Conservation (phyloP, 1,284 basidiomycete genomes). For the Pseudozyma pruni region DNA sequence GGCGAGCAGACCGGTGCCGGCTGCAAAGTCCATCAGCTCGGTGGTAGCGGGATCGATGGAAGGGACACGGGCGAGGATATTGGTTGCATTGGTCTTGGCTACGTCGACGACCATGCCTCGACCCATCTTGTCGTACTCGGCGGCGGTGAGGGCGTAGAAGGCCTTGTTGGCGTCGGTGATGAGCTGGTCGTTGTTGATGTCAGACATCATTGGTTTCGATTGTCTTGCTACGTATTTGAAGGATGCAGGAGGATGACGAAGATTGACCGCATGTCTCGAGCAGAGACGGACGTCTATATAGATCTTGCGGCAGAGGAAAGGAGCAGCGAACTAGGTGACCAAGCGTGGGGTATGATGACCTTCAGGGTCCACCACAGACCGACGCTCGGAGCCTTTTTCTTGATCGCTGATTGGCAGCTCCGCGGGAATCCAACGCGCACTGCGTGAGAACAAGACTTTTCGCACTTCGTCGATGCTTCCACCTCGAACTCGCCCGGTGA, state of each 20-base stretch:
- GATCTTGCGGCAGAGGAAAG: too few relatives aligned
- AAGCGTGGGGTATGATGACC: not conserved
- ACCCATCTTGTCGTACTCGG: conserved; percentile 44
- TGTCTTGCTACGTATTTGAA: too few relatives aligned
- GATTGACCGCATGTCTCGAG: not conserved
- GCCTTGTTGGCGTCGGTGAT: conserved; percentile 40
- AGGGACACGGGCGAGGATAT: conserved; percentile 37
- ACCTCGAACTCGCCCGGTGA: not conserved
- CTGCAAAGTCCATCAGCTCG: conserved; percentile 42
- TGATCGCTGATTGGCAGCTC: conserved; percentile 3
- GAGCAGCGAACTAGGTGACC: not conserved
- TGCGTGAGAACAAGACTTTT: conserved; percentile 22
- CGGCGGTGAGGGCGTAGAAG: conserved; percentile 45
- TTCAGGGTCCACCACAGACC: conserved; percentile 17
- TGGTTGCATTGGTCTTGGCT: conserved; percentile 33
- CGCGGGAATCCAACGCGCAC: conserved; percentile 9
- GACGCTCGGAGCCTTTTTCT: conserved; percentile 16
- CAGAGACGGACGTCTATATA: too few relatives aligned
- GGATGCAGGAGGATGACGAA: too few relatives aligned
- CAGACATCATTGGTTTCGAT: conserved; percentile 7
- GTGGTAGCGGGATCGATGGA: conserved; percentile 7
- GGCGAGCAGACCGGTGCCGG: conserved; percentile 42
- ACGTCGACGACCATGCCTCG: conserved; percentile 33
- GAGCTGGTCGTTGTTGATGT: conserved; percentile 12
- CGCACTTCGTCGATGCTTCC: not conserved